A percentile compares a stretch with the other conserved stretches of the same genome.
phyloP scores from a whole-genome alignment of 441 rosid species.

The Macaranga tanarius region DNA sequence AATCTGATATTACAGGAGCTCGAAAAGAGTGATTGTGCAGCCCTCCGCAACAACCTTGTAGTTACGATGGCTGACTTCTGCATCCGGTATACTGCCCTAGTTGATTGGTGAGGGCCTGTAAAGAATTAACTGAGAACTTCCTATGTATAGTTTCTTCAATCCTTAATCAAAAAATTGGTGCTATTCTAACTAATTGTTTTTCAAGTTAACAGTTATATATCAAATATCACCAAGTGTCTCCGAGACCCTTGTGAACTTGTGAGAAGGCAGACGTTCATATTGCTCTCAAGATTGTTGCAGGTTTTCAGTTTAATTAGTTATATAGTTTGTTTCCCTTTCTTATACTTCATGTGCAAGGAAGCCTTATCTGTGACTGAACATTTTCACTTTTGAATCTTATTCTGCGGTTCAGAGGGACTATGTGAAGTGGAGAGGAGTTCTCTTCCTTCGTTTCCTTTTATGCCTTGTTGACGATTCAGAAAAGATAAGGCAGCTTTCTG shows the following conservation, averaged over 20 bases:
- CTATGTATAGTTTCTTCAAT: slow-evolving; percentile 11
- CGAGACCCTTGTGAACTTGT: slow-evolving; percentile 90
- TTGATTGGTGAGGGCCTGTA: slow-evolving; percentile 72
- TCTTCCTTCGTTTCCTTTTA: slow-evolving; percentile 82
- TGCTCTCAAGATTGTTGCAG: slow-evolving; percentile 93
- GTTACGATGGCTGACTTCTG: slow-evolving; percentile 92
- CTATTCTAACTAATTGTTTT: slow-evolving; percentile 26
- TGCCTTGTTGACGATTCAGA: slow-evolving; percentile 91
- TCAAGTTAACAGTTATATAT: slow-evolving; percentile 62
- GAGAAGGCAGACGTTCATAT: slow-evolving; percentile 86
- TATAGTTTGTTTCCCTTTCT: background rate
- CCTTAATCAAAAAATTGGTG: background rate
- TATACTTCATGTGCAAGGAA: background rate
- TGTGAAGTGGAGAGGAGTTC: slow-evolving; percentile 95
- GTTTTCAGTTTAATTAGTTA: slow-evolving; percentile 29
- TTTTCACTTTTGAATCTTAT: slow-evolving; percentile 17
- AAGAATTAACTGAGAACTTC: slow-evolving; percentile 5
- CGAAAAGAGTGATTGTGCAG: slow-evolving; percentile 82
- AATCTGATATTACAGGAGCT: slow-evolving; percentile 59
- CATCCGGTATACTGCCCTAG: slow-evolving; percentile 83
- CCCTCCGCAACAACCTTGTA: slow-evolving; percentile 88
- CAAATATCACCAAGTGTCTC: slow-evolving; percentile 81
- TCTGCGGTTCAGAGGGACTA: slow-evolving; percentile 74
- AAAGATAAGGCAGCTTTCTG: slow-evolving; percentile 84
- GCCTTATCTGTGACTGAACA: background rate